Evolutionary conservation across 345 rosid species (phyloP).

Genomic region (Nasturtium officinale): DNA sequence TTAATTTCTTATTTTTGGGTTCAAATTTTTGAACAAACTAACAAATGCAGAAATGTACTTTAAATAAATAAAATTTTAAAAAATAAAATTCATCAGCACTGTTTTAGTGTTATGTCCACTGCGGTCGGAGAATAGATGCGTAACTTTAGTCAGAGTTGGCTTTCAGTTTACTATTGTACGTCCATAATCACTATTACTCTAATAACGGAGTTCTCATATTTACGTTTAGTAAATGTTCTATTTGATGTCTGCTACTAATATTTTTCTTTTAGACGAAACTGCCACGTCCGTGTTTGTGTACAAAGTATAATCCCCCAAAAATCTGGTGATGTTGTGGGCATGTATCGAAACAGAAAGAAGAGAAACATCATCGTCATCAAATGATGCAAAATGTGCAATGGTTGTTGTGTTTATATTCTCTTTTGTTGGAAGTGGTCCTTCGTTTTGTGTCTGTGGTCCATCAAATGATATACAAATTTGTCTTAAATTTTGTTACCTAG

Average conservation of each 20-base stretch:
- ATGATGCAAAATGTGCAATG: slow-evolving; percentile 40
- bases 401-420: slow-evolving; percentile 40
- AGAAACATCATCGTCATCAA: slow-evolving; percentile 36
- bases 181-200: slow-evolving; percentile 10
- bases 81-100: neutral
- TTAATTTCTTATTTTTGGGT: neutral
- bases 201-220: neutral
- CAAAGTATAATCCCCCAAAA: slow-evolving; percentile 26
- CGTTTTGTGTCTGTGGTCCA: slow-evolving; percentile 44
- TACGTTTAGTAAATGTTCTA: neutral
- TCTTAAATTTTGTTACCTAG: slow-evolving; percentile 29
- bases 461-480: slow-evolving; percentile 30
- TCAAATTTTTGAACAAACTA: neutral
- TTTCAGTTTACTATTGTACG: slow-evolving; percentile 10
- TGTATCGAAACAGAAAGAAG: slow-evolving; percentile 32
- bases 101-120: slow-evolving; percentile 37
- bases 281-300: slow-evolving; percentile 28
- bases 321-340: slow-evolving; percentile 35
- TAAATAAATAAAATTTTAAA: neutral
- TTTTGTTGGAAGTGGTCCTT: slow-evolving; percentile 46
- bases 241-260: neutral
- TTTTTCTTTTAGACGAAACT: neutral
- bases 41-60: slow-evolving; percentile 19
- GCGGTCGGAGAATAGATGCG: slow-evolving; percentile 46
- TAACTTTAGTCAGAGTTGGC: slow-evolving; percentile 11